Evolutionary conservation across 495 filamentous ascomycete species (phyloP).

Genomic region (Neurospora africana): DNA sequence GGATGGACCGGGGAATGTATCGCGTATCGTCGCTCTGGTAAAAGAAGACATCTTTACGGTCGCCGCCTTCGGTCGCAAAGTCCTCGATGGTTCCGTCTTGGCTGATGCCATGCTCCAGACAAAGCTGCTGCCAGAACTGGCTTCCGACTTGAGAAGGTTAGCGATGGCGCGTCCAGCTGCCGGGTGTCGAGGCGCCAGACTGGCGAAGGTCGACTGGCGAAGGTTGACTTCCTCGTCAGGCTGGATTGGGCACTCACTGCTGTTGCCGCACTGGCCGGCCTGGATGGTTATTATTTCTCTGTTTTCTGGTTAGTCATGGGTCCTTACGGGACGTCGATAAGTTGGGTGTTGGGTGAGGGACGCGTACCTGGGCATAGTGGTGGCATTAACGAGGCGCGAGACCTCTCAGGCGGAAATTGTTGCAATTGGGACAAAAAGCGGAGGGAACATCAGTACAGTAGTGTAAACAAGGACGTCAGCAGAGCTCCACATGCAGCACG

Average conservation of each 20-base stretch:
- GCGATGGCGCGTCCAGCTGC: neutral
- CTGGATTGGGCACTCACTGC: constrained; percentile 51
- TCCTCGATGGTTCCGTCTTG: constrained; percentile 94
- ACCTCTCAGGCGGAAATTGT: neutral
- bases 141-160: constrained; percentile 55
- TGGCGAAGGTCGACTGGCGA: neutral
- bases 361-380: constrained; percentile 41
- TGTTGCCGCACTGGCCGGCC: constrained; percentile 98
- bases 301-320: neutral
- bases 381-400: constrained; percentile 16
- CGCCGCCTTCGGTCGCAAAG: constrained; percentile 90
- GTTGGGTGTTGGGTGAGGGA: neutral
- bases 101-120: constrained; percentile 94
- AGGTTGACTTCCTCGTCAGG: neutral
- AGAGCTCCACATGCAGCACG: neutral
- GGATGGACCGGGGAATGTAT: constrained; percentile 93
- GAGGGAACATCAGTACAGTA: neutral
- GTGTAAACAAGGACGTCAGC: neutral
- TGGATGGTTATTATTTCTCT: constrained; percentile 99
- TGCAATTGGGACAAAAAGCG: neutral
- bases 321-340: neutral
- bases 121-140: constrained; percentile 96
- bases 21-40: constrained; percentile 97
- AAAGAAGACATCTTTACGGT: constrained; percentile 98
- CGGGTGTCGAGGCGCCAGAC: neutral